phyloP scores from a whole-genome alignment of 768 basidiomycete genomes.

The Macrolepiota albuminosa region DNA sequence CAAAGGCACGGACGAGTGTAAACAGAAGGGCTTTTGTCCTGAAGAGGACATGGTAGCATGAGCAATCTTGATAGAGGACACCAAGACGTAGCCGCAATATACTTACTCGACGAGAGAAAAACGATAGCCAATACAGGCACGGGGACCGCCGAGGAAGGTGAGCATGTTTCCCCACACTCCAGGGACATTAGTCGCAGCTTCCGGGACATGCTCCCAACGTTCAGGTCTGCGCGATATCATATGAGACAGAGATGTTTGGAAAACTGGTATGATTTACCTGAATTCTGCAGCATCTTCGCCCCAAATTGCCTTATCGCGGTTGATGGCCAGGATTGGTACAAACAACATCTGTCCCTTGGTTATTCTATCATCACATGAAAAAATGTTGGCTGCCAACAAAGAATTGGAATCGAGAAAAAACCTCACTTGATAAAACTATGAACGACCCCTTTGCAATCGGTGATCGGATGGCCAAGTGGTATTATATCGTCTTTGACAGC shows the following conservation, averaged over 20 bases:
- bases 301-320: slow-evolving; percentile 52
- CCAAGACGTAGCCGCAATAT: slow-evolving; percentile 4
- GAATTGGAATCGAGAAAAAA: background rate
- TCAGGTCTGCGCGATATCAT: slow-evolving; percentile 45
- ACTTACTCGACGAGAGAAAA: slow-evolving; percentile 54
- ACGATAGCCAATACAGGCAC: slow-evolving; percentile 65
- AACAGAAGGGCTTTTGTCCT: slow-evolving; percentile 40
- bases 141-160: slow-evolving; percentile 61
- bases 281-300: slow-evolving; percentile 62
- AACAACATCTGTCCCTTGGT: slow-evolving; percentile 40
- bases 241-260: background rate
- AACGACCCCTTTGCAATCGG: slow-evolving; percentile 36
- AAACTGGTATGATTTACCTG: slow-evolving; percentile 31
- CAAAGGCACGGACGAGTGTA: slow-evolving; percentile 44
- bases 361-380: slow-evolving; percentile 18
- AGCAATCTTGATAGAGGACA: background rate
- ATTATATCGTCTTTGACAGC: slow-evolving; percentile 50
- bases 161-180: slow-evolving; percentile 58
- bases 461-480: slow-evolving; percentile 42
- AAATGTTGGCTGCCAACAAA: background rate
- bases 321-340: slow-evolving; percentile 52
- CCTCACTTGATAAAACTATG: slow-evolving; percentile 35
- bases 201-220: slow-evolving; percentile 51
- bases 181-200: slow-evolving; percentile 41
- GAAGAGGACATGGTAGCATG: slow-evolving; percentile 19